Evolutionary conservation across 805 yeast genomes (phyloP), one percentile per base, ranked within the genome.

Genomic region (Ogataea zsoltii): DNA sequence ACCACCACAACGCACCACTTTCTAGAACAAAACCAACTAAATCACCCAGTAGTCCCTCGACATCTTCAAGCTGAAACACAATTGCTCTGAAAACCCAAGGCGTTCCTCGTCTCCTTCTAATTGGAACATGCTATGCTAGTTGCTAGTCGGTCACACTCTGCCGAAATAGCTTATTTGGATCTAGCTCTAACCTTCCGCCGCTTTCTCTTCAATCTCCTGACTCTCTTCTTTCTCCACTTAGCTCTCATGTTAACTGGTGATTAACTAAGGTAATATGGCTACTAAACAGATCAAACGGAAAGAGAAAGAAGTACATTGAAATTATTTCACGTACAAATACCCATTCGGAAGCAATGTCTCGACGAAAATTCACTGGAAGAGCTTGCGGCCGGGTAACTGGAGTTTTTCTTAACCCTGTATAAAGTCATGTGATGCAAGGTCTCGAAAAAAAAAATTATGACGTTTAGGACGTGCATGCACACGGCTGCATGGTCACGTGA

Each of bases 131-230:
- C 42, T 30, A 19, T 16, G 42, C 42, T 30, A 31, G 42, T 31
- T 14, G 40, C 40, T 37, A 33, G 40, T 35, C 45, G 39, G 38
- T 40, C 51, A 41, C 51, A 34, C 46, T 38, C 51, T 48, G 41
- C 46, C 46, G 40, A 38, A 48, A 33, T 38, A 31, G 87, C 81
- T 86, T 86, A 88, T 85, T 88, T 88, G 83, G 96, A 88, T 88
- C 98, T 90, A 80, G 98, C 98, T 88, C 98, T 89, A 71, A 92
- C 97, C 96, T 92, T 92, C 97, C 98, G 97, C 87, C 98, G 88
- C 96, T 92, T 92, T 84, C 97, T 89, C 88, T 92, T 92, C 75
- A 92, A 88, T 88, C 98, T 89, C 88, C 98, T 91, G 78, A 87
- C 96, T 91, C 98, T 92, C 96, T 92, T 92, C 88, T 92, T 92